Percentiles rank a stretch among this genome's conserved stretches.
phyloP scores from a whole-genome alignment of 2,329 filamentous ascomycete genomes.

The Nemania sp. region DNA sequence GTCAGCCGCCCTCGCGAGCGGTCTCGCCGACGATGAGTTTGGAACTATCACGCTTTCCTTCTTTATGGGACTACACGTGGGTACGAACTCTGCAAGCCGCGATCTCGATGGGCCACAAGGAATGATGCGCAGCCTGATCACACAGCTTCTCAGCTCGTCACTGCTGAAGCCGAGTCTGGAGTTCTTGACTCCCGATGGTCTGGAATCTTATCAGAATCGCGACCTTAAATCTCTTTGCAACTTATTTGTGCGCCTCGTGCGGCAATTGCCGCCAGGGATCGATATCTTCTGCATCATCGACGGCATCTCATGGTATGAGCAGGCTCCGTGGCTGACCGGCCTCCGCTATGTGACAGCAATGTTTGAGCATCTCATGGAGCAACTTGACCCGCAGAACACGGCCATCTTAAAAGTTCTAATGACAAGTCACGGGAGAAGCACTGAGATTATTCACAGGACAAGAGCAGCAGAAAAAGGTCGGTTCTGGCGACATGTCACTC shows the following conservation, averaged over 20 bases:
- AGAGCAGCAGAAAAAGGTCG: too few species aligned
- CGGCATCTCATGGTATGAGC: slow-evolving; percentile 4
- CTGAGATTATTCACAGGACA: too few species aligned
- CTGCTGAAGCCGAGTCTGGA: background rate
- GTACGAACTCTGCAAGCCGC: background rate
- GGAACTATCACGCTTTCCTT: background rate
- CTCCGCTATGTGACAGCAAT: background rate
- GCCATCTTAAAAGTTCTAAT: background rate
- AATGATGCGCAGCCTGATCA: background rate
- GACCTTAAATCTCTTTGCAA: background rate
- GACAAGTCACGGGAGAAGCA: background rate
- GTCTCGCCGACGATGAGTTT: background rate
- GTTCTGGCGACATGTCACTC: too few species aligned
- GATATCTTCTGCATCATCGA: slow-evolving; percentile 2
- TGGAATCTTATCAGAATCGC: background rate
- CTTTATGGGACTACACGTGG: background rate
- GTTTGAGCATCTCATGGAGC: background rate
- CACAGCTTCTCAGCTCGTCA: background rate
- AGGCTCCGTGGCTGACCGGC: background rate
- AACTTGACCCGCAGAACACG: background rate
- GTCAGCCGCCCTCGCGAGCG: background rate
- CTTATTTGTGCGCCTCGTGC: background rate
- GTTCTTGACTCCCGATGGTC: background rate
- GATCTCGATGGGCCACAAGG: background rate
- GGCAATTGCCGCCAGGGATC: background rate